Conservation (phyloP, 805 yeast species). For the Yarrowia sp. region DNA sequence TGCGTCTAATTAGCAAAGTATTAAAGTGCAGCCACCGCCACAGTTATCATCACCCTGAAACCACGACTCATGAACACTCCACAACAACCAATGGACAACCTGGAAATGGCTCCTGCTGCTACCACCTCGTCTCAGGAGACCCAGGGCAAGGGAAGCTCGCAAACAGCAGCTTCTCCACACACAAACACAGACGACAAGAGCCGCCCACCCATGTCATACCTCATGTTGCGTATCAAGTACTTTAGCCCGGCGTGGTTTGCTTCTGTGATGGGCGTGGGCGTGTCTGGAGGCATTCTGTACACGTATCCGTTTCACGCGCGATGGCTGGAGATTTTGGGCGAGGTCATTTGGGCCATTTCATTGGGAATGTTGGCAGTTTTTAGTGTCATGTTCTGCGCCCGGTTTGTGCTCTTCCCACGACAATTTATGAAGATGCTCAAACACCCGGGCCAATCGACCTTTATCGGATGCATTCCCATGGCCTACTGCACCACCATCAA, state of each 20-base stretch:
- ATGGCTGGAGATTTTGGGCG: slow-evolving; percentile 58
- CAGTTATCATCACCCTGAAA: neutral
- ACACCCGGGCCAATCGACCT: slow-evolving; percentile 52
- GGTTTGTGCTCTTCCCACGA: slow-evolving; percentile 43
- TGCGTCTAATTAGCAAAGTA: slow-evolving; percentile 21
- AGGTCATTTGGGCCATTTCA: slow-evolving; percentile 61
- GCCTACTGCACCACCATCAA: slow-evolving; percentile 66
- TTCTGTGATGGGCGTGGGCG: slow-evolving; percentile 83
- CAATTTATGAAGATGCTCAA: slow-evolving; percentile 36
- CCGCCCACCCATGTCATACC: slow-evolving; percentile 16
- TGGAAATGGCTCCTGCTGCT: slow-evolving; percentile 12
- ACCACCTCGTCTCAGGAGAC: slow-evolving; percentile 1
- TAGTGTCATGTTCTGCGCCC: slow-evolving; percentile 43
- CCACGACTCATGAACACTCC: neutral
- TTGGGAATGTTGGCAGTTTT: slow-evolving; percentile 44
- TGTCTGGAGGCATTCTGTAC: slow-evolving; percentile 58
- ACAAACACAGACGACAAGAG: neutral
- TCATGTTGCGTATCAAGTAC: slow-evolving; percentile 29
- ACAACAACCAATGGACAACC: neutral
- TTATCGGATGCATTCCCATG: slow-evolving; percentile 80
- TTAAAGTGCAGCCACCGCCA: slow-evolving; percentile 25
- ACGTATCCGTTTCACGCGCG: slow-evolving; percentile 60
- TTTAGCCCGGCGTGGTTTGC: slow-evolving; percentile 52
- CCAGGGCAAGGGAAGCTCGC: neutral
- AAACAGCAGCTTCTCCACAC: neutral